Conservation (phyloP, 129 eudicot genomes). For the Smallanthus sonchifolius region DNA sequence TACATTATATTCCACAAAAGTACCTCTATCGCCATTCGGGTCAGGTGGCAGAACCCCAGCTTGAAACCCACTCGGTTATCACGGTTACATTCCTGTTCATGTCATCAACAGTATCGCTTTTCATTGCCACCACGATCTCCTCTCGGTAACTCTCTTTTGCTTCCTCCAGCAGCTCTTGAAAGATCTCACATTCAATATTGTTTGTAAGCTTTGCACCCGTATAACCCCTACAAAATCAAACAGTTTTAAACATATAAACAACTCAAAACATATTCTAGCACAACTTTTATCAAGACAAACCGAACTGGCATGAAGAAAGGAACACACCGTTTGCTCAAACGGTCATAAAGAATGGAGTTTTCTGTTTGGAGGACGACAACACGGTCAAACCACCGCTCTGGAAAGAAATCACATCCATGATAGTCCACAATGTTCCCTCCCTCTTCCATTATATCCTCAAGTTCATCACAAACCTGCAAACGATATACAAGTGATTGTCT, state of each 20-base stretch:
- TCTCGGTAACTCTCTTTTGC: slow-evolving; percentile 79
- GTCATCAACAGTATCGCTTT: slow-evolving; percentile 77
- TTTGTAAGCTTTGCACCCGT: slow-evolving; percentile 74
- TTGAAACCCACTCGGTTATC: slow-evolving; percentile 61
- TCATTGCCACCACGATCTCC: slow-evolving; percentile 68
- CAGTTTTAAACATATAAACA: background rate
- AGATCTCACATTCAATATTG: slow-evolving; percentile 88
- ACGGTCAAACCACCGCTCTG: slow-evolving; percentile 90
- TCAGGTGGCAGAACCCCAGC: slow-evolving; percentile 44
- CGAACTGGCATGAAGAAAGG: background rate
- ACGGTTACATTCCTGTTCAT: slow-evolving; percentile 57
- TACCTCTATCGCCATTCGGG: background rate
- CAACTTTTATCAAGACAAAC: background rate
- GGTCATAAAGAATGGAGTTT: slow-evolving; percentile 70
- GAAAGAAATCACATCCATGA: slow-evolving; percentile 96
- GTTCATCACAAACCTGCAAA: slow-evolving; percentile 91
- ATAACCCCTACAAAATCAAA: slow-evolving; percentile 59
- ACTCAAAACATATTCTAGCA: background rate
- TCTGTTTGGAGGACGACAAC: slow-evolving; percentile 85
- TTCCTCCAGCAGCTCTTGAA: slow-evolving; percentile 82
- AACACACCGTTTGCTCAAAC: slow-evolving; percentile 63
- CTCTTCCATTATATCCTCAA: slow-evolving; percentile 85
- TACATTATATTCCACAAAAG: slow-evolving; percentile 1
- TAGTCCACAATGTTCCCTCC: slow-evolving; percentile 95
- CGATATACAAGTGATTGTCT: background rate